phyloP scores from a whole-genome alignment of 257 asterid species.

The Cruciata laevipes region DNA sequence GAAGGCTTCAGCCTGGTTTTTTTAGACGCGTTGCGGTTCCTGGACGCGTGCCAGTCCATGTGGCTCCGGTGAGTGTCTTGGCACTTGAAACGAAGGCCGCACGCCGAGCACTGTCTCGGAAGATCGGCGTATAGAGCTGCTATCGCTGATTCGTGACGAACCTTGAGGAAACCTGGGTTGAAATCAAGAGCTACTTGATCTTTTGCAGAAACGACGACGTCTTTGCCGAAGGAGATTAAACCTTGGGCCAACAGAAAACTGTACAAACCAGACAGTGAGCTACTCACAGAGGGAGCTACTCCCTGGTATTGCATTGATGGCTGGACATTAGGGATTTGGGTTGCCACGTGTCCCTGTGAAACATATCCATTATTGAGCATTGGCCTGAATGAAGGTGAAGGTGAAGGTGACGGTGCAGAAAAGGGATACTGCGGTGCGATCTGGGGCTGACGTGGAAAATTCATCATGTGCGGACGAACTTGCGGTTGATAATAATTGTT shows the following conservation, averaged over 20 bases:
- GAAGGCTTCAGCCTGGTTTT: constrained; percentile 81
- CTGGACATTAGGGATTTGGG: constrained; percentile 28
- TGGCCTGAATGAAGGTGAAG: constrained; percentile 25
- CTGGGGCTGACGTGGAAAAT: too few species aligned
- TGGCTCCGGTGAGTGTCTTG: constrained; percentile 96
- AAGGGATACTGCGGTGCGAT: constrained; percentile 34
- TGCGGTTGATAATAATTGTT: constrained; percentile 37
- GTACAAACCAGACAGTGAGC: constrained; percentile 51
- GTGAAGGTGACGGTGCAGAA: constrained; percentile 29
- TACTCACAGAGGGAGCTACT: constrained; percentile 36
- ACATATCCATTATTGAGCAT: constrained; percentile 38
- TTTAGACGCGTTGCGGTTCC: constrained; percentile 60
- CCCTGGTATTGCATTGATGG: constrained; percentile 39
- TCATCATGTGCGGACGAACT: constrained; percentile 31
- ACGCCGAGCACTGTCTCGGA: constrained; percentile 85
- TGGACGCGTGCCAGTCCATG: constrained; percentile 98
- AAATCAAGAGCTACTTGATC: constrained; percentile 68
- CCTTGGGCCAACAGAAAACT: constrained; percentile 78
- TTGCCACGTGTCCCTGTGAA: constrained; percentile 38
- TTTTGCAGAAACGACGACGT: constrained; percentile 37
- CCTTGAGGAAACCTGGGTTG: constrained; percentile 69
- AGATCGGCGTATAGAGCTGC: constrained; percentile 66
- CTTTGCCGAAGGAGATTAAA: constrained; percentile 52
- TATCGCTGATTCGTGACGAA: constrained; percentile 59
- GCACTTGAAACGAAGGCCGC: constrained; percentile 75